Conservation (phyloP, 306 rosid species). For the Prunus armeniaca region DNA sequence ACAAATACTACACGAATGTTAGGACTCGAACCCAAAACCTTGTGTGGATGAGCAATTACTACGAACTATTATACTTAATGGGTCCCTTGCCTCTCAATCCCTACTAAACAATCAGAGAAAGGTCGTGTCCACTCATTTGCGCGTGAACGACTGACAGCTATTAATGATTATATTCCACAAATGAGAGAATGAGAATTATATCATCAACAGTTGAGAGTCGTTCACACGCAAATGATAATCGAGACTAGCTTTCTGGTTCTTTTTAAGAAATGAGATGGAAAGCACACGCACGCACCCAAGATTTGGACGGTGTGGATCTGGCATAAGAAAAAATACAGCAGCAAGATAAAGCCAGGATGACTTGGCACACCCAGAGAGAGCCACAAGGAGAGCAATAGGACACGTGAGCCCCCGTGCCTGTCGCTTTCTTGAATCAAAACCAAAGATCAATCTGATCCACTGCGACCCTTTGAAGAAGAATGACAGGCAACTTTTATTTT, state of each 20-base stretch:
- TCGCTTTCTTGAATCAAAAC: slow-evolving; percentile 27
- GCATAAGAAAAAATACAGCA: background rate
- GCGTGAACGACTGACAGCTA: accelerated
- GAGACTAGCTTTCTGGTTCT: background rate
- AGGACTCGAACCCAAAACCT: accelerated
- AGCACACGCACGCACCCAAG: background rate
- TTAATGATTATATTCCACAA: too few relatives aligned
- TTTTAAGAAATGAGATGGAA: background rate
- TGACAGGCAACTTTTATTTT: slow-evolving; percentile 3
- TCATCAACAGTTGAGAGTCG: background rate
- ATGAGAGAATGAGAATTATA: too few relatives aligned
- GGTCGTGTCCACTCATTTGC: background rate
- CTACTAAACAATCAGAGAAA: background rate
- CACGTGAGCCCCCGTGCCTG: slow-evolving; percentile 37
- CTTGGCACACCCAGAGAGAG: slow-evolving; percentile 14
- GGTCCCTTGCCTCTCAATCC: too few relatives aligned
- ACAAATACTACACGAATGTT: accelerated
- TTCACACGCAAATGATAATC: background rate
- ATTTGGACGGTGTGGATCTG: slow-evolving; percentile 7
- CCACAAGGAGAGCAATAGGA: slow-evolving; percentile 20
- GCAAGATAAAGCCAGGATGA: background rate
- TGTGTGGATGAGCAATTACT: accelerated
- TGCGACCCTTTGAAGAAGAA: background rate
- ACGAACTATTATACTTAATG: too few relatives aligned
- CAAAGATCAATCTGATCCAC: slow-evolving; percentile 11